These are phyloP conservation scores for Echinochloa phyllopogon DNA, from an alignment of 176 grass and related monocot genomes.

Conservation along the genomic window DNA sequence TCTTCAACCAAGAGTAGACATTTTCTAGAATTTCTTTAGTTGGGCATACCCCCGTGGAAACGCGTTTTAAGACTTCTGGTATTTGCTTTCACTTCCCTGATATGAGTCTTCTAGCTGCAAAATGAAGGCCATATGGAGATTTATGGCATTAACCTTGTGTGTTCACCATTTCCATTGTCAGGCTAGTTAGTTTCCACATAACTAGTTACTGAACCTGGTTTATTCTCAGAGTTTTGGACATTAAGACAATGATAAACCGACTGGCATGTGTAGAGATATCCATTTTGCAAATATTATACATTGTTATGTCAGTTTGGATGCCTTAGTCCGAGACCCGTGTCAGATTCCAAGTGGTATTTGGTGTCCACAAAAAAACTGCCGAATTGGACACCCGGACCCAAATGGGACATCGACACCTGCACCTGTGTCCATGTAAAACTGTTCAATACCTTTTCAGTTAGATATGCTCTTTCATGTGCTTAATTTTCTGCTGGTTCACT, in stretches of 20 bases:
- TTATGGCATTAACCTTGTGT: background rate
- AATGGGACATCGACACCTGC: too few species aligned
- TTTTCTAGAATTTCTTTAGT: constrained; percentile 12
- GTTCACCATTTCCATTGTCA: constrained; percentile 18
- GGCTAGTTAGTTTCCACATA: background rate
- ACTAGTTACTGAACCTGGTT: constrained; percentile 8
- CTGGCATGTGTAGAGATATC: background rate
- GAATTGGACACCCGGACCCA: too few species aligned
- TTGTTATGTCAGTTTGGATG: constrained; percentile 24
- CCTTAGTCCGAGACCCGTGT: background rate
- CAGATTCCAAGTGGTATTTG: too few species aligned
- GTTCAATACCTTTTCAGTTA: constrained; percentile 18
- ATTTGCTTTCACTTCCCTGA: constrained; percentile 9
- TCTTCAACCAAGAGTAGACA: background rate
- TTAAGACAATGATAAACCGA: background rate
- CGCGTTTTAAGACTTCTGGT: background rate
- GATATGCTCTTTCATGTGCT: background rate
- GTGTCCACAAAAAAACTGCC: too few species aligned
- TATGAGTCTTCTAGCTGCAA: constrained; percentile 16
- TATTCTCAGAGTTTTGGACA: constrained; percentile 7
- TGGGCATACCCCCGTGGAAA: background rate
- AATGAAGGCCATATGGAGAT: constrained; percentile 22
- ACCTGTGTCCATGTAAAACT: too few species aligned
- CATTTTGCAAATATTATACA: constrained; percentile 16
- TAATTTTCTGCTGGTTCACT: background rate